Evolutionary conservation across 805 yeast genomes (phyloP), one percentile per base, ranked within the genome.

Genomic region (Vanderwaltozyma tropicalis): DNA sequence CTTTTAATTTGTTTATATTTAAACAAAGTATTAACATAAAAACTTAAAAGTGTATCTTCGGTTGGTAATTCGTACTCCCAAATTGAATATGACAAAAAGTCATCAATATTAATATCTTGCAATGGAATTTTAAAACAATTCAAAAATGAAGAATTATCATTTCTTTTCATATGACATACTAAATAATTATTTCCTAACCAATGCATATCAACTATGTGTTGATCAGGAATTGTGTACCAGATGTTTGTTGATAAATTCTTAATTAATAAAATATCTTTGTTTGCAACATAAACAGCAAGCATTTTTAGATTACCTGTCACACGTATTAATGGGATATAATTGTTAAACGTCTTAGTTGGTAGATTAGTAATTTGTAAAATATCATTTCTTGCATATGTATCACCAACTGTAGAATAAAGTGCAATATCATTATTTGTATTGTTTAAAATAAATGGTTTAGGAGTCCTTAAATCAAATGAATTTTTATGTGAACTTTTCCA

Each of bases 181-280:
- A 59, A 34, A 42, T 57, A 58, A 5, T 55, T 50, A 19, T 38
- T 43, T 5, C 57, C 60, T 17, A 60, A 20, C 64, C 64, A 60
- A n/a, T 50, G 45, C 49, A 55, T 43, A 33, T 53, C 55, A 5
- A 53, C 18, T 5, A 59, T 45, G 1, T 40, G 38, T 28, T 52
- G 28, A 15, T 55, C 53, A 6, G 37, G 34, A 41, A 55, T 59
- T 21, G 45, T 46, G 28, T 41, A 41, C 64, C 64, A 60, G 9
- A 34, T 28, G 32, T 45, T 51, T 4, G 58, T 50, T 28, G 48
- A 53, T 35, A 52, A 21, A 40, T 56, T 52, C 16, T 50, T 52
- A 6, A 60, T 31, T n/a, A 57, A 35, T 28, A 60, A 38, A n/a
- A 55, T 40, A 28, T 50, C 47, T 34, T 60, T 60, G 41, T 60